Conservation (phyloP, 192 early-diverging fungal genomes). For the Coemansia sp. region DNA sequence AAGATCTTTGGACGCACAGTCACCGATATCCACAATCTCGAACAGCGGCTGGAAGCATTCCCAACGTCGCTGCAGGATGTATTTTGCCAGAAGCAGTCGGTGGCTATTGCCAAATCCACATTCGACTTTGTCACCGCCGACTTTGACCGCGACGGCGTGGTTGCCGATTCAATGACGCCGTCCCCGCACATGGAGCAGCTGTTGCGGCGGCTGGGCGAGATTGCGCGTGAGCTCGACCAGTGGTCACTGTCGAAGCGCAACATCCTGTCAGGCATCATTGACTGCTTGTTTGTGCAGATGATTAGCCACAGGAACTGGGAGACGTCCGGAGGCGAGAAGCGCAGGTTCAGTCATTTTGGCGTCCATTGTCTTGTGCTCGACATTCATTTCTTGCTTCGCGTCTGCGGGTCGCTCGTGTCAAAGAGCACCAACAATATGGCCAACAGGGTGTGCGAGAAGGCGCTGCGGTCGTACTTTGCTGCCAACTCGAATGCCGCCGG, state of each 20-base stretch:
- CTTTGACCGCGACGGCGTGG: conserved; percentile 23
- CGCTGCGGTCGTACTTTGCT: conserved; percentile 48
- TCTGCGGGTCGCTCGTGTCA: conserved; percentile 54
- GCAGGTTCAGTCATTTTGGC: conserved; percentile 48
- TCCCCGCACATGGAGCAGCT: conserved; percentile 41
- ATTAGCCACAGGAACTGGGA: conserved; percentile 53
- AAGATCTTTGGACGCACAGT: conserved; percentile 52
- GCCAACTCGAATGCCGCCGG: conserved; percentile 2
- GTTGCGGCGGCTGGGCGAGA: conserved; percentile 23
- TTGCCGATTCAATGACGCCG: conserved; percentile 45
- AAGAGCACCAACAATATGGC: conserved; percentile 57
- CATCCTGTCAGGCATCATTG: conserved; percentile 47
- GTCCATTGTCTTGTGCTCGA: conserved; percentile 56
- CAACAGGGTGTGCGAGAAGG: conserved; percentile 57
- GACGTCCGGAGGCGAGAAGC: conserved; percentile 25
- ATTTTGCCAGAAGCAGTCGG: conserved; percentile 53
- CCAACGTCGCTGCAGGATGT: conserved; percentile 55
- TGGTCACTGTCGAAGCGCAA: conserved; percentile 52
- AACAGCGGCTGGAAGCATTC: conserved; percentile 55
- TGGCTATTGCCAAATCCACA: conserved; percentile 21
- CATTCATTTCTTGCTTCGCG: conserved; percentile 55
- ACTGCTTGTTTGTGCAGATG: conserved; percentile 55
- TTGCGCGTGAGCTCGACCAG: conserved; percentile 48
- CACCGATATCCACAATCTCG: conserved; percentile 55
- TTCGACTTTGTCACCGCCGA: conserved; percentile 53